phyloP scores from a whole-genome alignment of 768 basidiomycete genomes.

The Trametopsis cervina region DNA sequence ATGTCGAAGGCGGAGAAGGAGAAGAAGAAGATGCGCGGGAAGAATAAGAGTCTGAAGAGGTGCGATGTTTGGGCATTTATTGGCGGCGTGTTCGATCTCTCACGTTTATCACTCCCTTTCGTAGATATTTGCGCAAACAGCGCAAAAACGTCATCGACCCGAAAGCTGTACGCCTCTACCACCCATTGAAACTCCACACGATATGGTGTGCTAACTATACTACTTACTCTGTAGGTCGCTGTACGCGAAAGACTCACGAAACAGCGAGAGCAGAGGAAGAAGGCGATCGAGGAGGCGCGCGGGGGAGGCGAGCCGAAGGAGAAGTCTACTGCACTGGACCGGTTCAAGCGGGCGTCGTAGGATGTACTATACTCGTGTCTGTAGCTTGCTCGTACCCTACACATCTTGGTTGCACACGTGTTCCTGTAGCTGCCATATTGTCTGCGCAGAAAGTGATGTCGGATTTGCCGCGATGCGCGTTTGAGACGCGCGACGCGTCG shows the following conservation, averaged over 20 bases:
- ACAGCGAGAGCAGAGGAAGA: constrained; percentile 26
- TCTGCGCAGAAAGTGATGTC: too few relatives aligned
- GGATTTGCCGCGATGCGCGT: too few relatives aligned
- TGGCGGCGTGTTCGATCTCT: too few relatives aligned
- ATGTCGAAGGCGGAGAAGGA: constrained; percentile 38
- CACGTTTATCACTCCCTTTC: too few relatives aligned
- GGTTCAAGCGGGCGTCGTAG: constrained; percentile 25
- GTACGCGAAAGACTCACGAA: constrained; percentile 34
- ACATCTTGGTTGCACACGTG: too few relatives aligned
- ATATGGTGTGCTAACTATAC: constrained; percentile 22
- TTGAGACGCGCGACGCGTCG: too few relatives aligned
- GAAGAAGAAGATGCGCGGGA: constrained; percentile 83
- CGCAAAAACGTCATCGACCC: constrained; percentile 95
- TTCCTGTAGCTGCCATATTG: too few relatives aligned
- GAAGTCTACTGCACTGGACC: constrained; percentile 32
- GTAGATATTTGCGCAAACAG: constrained; percentile 75
- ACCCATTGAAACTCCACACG: background rate
- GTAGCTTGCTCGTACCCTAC: too few relatives aligned
- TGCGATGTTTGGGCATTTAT: too few relatives aligned
- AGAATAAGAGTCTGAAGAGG: constrained; percentile 80
- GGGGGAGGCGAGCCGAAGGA: constrained; percentile 17
- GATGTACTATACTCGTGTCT: too few relatives aligned
- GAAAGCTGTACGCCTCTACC: constrained; percentile 40
- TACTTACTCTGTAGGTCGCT: constrained; percentile 28
- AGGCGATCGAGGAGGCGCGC: constrained; percentile 20